A percentile compares a stretch with the other conserved stretches of the same genome.
Conservation (phyloP, 805 yeast genomes). For the Aciculoconidium aculeatum region DNA sequence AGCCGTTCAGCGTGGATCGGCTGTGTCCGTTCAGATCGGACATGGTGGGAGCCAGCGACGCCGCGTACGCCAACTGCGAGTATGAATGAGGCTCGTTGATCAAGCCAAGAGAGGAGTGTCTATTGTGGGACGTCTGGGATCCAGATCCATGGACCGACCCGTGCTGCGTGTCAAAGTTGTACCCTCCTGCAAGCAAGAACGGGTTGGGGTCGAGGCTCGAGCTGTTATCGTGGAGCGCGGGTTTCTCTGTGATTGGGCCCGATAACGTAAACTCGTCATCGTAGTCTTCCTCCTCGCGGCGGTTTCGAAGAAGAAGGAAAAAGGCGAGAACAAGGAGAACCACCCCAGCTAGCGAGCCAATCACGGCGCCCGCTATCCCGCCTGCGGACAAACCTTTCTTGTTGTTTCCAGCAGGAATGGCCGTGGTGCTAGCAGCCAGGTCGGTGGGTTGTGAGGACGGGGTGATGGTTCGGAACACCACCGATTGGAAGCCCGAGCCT, state of each 20-base stretch:
- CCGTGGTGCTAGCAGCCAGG: conserved; percentile 4
- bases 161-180: conserved; percentile 11
- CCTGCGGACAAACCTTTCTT: conserved; percentile 25
- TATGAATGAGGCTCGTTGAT: conserved; percentile 8
- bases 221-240: conserved; percentile 6
- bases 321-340: conserved; percentile 20
- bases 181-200: conserved; percentile 17
- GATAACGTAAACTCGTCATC: conserved; percentile 30
- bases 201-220: conserved; percentile 16
- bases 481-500: conserved; percentile 12
- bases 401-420: conserved; percentile 6
- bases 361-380: conserved; percentile 37
- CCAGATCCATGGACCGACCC: conserved; percentile 1
- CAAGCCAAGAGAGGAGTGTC: conserved; percentile 2
- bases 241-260: conserved; percentile 20
- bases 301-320: conserved; percentile 12
- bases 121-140: conserved; percentile 2
- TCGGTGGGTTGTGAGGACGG: conserved; percentile 10
- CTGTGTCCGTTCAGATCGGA: conserved; percentile 10
- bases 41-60: conserved; percentile 3
- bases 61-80: conserved; percentile 8
- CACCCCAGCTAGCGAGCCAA: conserved; percentile 37
- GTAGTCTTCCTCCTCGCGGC: conserved; percentile 14
- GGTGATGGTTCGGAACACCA: conserved; percentile 18
- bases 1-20: conserved; percentile 8